A percentile compares a stretch with the other conserved stretches of the same genome.
These are phyloP conservation scores for Carex scoparia DNA, from an alignment of 176 grass and related monocot genomes.

Conservation along the genomic window DNA sequence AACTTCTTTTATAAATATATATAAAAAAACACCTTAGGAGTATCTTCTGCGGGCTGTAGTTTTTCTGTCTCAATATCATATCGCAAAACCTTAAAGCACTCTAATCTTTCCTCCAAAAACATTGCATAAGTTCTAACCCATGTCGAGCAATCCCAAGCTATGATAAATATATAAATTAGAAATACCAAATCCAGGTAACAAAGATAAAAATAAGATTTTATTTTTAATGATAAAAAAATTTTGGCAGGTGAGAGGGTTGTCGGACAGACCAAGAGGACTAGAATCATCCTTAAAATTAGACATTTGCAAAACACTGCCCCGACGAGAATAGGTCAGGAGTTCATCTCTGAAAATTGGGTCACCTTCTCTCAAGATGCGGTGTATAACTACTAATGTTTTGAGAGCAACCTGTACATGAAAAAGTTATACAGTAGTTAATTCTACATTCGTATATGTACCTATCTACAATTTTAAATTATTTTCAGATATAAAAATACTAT, in stretches of 20 bases:
- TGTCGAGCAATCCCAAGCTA: slow-evolving; percentile 94
- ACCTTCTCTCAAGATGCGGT: slow-evolving; percentile 75
- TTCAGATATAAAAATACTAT: neutral
- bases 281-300: slow-evolving; percentile 93
- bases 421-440: neutral
- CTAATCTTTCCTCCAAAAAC: slow-evolving; percentile 80
- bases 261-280: slow-evolving; percentile 63
- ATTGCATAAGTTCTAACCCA: slow-evolving; percentile 83
- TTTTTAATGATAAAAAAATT: neutral
- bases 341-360: slow-evolving; percentile 82
- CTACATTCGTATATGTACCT: neutral
- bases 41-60: slow-evolving; percentile 48
- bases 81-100: slow-evolving; percentile 75
- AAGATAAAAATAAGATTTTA: neutral
- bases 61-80: slow-evolving; percentile 82
- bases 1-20: neutral
- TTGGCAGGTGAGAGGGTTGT: neutral
- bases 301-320: slow-evolving; percentile 79
- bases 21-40: slow-evolving; percentile 50
- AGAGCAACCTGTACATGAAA: slow-evolving; percentile 63
- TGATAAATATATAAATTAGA: slow-evolving; percentile 11
- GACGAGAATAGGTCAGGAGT: slow-evolving; percentile 74
- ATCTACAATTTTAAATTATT: neutral
- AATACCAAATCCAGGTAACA: neutral
- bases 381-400: slow-evolving; percentile 89